Conservation (phyloP, 768 basidiomycete species). For the Calocybe indica region DNA sequence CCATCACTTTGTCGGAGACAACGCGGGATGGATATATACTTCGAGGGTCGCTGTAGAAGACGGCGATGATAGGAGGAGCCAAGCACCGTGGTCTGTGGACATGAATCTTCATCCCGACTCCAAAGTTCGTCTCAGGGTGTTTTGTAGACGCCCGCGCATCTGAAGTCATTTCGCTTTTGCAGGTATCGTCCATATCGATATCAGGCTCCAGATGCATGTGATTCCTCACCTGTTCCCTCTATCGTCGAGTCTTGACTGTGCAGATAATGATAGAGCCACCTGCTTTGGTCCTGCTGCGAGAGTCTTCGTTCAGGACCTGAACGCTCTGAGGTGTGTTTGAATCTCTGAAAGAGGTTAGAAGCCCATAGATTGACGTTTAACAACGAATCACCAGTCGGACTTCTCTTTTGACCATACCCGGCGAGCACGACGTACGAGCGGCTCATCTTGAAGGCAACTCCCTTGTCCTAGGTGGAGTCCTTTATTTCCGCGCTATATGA, state of each 20-base stretch:
- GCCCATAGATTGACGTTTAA: conserved; percentile 6
- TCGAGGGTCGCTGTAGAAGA: conserved; percentile 13
- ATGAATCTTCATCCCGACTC: conserved; percentile 34
- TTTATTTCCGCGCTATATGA: background rate
- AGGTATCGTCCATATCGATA: conserved; percentile 49
- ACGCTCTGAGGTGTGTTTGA: conserved; percentile 29
- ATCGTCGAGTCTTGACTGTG: conserved; percentile 8
- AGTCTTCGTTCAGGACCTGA: conserved; percentile 42
- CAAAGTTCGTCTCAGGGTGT: conserved; percentile 18
- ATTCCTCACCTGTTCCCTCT: conserved; percentile 12
- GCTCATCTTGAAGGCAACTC: conserved; percentile 42
- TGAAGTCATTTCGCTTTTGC: background rate
- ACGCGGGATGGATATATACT: conserved; percentile 45
- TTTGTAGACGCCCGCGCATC: background rate
- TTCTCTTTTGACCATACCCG: conserved; percentile 29
- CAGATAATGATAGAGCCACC: conserved; percentile 36
- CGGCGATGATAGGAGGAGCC: conserved; percentile 1
- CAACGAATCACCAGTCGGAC: conserved; percentile 21
- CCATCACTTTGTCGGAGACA: conserved; percentile 44
- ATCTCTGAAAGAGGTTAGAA: background rate
- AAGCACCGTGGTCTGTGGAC: conserved; percentile 33
- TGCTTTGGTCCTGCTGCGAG: conserved; percentile 48
- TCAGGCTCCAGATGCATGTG: conserved; percentile 46
- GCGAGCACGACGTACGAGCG: conserved; percentile 50
- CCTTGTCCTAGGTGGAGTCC: conserved; percentile 45